A percentile compares a stretch with the other conserved stretches of the same genome.
Conservation (phyloP, 352 stramenopile species). For the Phytopythium litorale region DNA sequence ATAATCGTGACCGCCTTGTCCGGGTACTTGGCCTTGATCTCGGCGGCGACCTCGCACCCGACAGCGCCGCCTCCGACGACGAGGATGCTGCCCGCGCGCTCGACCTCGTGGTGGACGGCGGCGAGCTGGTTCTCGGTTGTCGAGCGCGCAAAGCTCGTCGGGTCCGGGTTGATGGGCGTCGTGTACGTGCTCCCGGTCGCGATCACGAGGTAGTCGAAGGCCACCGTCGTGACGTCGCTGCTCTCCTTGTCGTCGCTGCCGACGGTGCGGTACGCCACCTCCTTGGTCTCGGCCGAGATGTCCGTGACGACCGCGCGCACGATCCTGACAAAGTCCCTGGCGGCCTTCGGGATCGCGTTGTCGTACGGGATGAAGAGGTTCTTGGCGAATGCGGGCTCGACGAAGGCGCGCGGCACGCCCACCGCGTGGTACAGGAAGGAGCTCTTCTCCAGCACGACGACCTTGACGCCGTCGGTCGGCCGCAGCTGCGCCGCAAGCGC, state of each 20-base stretch:
- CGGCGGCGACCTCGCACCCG: constrained; percentile 46
- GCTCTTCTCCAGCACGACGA: constrained; percentile 62
- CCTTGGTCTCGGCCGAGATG: constrained; percentile 24
- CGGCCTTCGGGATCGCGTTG: constrained; percentile 41
- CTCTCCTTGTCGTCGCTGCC: constrained; percentile 23
- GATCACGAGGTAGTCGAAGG: constrained; percentile 45
- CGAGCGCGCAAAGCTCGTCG: constrained; percentile 15
- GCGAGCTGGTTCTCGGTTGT: constrained; percentile 22
- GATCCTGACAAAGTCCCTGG: constrained; percentile 31
- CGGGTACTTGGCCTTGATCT: constrained; percentile 40
- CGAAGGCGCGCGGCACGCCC: constrained; percentile 45
- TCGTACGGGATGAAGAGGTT: constrained; percentile 72
- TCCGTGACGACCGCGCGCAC: constrained; percentile 29
- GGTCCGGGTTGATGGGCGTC: constrained; percentile 34
- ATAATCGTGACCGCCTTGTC: constrained; percentile 55
- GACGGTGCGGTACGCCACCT: constrained; percentile 36
- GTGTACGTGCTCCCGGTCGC: constrained; percentile 45
- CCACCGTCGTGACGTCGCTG: constrained; percentile 10
- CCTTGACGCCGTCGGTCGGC: constrained; percentile 29
- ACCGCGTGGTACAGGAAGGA: constrained; percentile 41
- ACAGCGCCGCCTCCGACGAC: constrained; percentile 51
- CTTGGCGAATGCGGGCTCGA: constrained; percentile 35
- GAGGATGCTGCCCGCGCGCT: constrained; percentile 37
- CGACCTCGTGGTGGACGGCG: constrained; percentile 27
- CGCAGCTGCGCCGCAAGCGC: constrained; percentile 22